Percentiles rank a stretch among this genome's conserved stretches.
Evolutionary conservation across 345 rosid species (phyloP).

Genomic region (Eucalyptus erythrocorys): DNA sequence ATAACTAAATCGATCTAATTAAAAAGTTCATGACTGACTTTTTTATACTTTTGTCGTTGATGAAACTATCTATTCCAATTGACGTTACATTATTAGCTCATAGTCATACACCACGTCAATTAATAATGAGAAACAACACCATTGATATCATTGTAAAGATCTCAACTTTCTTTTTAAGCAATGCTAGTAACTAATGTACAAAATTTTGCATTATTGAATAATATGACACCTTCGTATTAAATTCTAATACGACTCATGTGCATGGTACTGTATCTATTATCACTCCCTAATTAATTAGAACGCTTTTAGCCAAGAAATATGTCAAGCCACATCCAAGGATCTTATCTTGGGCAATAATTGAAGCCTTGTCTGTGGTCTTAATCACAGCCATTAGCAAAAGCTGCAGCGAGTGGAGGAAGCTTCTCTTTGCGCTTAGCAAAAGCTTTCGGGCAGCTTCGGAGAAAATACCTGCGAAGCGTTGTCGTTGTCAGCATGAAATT

Average conservation of each 20-base stretch:
- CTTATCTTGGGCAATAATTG: not conserved
- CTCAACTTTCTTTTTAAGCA: fast-evolving
- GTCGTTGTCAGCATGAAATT: not conserved
- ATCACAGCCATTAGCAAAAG: not conserved
- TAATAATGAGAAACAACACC: fast-evolving
- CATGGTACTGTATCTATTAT: not conserved
- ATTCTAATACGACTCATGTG: not conserved
- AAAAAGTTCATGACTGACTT: fast-evolving
- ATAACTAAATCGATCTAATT: fast-evolving
- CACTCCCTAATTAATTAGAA: not conserved
- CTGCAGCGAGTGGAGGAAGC: not conserved
- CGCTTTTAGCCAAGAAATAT: not conserved
- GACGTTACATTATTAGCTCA: fast-evolving
- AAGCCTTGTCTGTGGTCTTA: not conserved
- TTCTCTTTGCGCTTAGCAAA: not conserved
- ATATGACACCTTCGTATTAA: fast-evolving
- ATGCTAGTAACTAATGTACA: not conserved
- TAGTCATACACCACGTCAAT: fast-evolving
- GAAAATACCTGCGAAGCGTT: not conserved
- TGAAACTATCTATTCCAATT: not conserved
- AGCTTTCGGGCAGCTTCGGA: not conserved
- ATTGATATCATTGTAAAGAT: not conserved
- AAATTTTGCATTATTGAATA: too few relatives aligned
- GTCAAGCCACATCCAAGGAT: not conserved
- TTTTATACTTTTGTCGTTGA: fast-evolving